phyloP scores from a whole-genome alignment of 192 early-diverging fungal genomes.

The Diversispora epigaea region DNA sequence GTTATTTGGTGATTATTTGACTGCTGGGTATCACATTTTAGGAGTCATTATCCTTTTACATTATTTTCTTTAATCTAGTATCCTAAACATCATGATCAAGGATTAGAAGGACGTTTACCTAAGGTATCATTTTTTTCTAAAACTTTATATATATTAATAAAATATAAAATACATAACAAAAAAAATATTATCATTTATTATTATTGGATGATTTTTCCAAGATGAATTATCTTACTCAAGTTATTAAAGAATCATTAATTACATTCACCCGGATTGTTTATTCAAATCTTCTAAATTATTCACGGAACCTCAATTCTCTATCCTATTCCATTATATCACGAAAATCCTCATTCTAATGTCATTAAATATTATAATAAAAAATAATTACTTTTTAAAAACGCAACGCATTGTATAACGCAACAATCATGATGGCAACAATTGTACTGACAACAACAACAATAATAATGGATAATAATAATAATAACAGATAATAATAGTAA shows the following conservation, averaged over 20 bases:
- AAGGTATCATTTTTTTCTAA: background rate
- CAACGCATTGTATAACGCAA: too few relatives aligned
- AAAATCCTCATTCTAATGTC: too few relatives aligned
- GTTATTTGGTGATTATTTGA: background rate
- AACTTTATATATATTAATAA: background rate
- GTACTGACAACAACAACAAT: too few relatives aligned
- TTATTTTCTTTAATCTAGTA: background rate
- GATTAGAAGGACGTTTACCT: constrained; percentile 1
- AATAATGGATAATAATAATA: too few relatives aligned
- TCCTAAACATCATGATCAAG: background rate
- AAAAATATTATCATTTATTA: background rate
- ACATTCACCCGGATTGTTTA: background rate
- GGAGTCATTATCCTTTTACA: constrained; percentile 12
- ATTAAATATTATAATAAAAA: too few relatives aligned
- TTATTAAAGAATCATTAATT: constrained; percentile 15
- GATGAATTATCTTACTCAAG: constrained; percentile 10
- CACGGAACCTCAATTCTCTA: too few relatives aligned
- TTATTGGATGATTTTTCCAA: constrained; percentile 9
- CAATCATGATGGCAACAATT: too few relatives aligned
- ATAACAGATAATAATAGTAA: too few relatives aligned
- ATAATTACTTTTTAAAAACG: too few relatives aligned
- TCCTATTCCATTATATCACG: too few relatives aligned
- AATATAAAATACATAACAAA: background rate
- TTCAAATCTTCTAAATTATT: background rate
- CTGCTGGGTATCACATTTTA: background rate